Evolutionary conservation across 257 asterid genomes (phyloP), one percentile per base, ranked within the genome.

Genomic region (Buddleja alternifolia): DNA sequence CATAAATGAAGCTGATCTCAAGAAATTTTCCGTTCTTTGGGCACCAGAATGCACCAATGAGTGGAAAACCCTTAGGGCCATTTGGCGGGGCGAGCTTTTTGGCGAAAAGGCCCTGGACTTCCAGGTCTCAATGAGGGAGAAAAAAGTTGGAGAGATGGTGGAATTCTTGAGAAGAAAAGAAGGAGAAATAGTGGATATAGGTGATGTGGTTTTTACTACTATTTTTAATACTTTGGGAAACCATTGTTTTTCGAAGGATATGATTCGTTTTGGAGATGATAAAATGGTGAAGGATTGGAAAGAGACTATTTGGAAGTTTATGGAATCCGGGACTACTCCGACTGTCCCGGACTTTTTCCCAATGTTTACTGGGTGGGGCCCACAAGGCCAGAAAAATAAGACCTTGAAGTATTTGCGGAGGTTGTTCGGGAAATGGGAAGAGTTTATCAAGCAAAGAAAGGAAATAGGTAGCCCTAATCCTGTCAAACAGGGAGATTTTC

Each of bases 311-410:
- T 82, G 84, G 84, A 78, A 69, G 57, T 81, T 81, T 53, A 81
- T 81, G 86, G 79, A 78, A 47, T 69, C 69, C 15, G 77, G 77
- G 14, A 78, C 86, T 2, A 78, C 81, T 17, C 86, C 86, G 19
- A 70, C 63, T 21, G 11, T 78, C 23, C 80, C 78, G 4, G 86
- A 82, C 72, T 73, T 82, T 17, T 82, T 57, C 50, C 84, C 86
- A 1, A 1, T 41, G 2, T 56, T 82, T 65, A 60, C 52, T 17
- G 73, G 73, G 34, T 54, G 78, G 56, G 77, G 67, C 16, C 72
- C 70, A 24, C 61, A 52, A 8, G 66, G 72, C 7, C 72, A 44
- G 55, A 73, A 29, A 17, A 61, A 20, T 17, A 79, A 54, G 37
- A 71, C 84, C 0, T 29, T 51, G 63, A 53, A 48, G 36, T 78